Conservation (phyloP, 306 rosid species). For the Quercus mongolica region DNA sequence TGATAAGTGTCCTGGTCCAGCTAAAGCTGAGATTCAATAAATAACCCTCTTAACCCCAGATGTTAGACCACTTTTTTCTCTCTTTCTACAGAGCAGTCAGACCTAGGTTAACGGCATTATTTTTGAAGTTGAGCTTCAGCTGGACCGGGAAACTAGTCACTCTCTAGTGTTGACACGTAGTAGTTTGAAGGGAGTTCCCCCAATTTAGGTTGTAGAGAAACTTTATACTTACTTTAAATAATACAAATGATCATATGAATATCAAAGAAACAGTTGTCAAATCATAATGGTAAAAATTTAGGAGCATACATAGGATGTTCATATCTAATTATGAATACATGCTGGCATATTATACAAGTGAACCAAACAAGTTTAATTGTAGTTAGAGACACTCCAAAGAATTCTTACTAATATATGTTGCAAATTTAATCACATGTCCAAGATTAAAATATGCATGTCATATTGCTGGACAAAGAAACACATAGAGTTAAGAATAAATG, state of each 20-base stretch:
- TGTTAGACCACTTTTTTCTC: no score
- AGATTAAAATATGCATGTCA: background rate
- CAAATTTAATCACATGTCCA: background rate
- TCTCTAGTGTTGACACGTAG: no score
- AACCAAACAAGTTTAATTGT: background rate
- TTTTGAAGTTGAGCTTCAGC: no score
- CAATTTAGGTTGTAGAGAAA: no score
- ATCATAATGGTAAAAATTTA: no score
- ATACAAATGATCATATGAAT: background rate
- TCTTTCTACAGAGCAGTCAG: no score
- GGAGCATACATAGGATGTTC: no score
- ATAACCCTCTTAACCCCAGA: no score
- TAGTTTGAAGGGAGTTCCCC: no score
- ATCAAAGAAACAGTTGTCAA: background rate
- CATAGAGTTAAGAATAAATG: background rate
- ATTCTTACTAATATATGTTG: background rate
- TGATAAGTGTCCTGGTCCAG: no score
- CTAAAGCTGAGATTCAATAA: no score
- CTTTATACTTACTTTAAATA: background rate
- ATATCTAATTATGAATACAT: background rate
- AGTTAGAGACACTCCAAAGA: background rate
- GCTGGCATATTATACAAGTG: background rate
- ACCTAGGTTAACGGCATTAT: fast-evolving
- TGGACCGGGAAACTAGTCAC: no score
- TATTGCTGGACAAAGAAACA: background rate